Base-by-base conservation (phyloP, 2,329 filamentous ascomycete species). In the Fusarium graminum region DNA sequence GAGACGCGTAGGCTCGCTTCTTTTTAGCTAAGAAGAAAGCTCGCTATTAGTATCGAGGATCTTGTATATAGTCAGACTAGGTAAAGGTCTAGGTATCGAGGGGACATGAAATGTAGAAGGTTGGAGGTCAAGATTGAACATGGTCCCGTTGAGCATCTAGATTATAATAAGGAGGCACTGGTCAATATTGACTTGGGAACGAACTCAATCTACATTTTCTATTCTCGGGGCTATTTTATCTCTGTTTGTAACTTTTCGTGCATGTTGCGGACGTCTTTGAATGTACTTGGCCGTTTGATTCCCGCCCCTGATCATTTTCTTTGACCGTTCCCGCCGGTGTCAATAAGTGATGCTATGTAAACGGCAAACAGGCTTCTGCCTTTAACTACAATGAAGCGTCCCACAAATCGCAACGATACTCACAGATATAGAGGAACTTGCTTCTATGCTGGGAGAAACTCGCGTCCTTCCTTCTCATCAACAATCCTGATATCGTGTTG, bases 321-420 rank as follows among this genome's bases (percentile, higher is more conserved):
- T 50, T 63, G 58, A 46, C 25, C 36, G 43, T 51, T 58, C 17
- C 40, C 51, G 34, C 30, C 44, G 39, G 51, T 58, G 58, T 41
- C 34, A 30, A 13, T 29, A 43, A 40, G n/a, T 19, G 51, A 63
- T 58, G 59, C 51, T 14, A 45, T 51, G 51, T 51, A 38, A 41
- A 39, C 29, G 39, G 19, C 58, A 63, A 63, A 58, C 51, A 56
- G 36, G 22, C 28, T 22, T n/a, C 2, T n/a, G 32, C 29, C 28
- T 47, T 45, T 32, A 22, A 46, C 9, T 29, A 30, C 10, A 32
- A 60, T 44, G 22, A 26, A 30, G 17, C 39, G 44, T 32, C 41
- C 17, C 29, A 39, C 39, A 41, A 58, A 30, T 34, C 25, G 44
- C 19, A 25, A 51, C 41, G 44, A 38, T 9, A 38, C 28, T 36